These are phyloP conservation scores for Exobasidium cylindrosporum DNA, from an alignment of 1,284 basidiomycete species.

Conservation along the genomic window DNA sequence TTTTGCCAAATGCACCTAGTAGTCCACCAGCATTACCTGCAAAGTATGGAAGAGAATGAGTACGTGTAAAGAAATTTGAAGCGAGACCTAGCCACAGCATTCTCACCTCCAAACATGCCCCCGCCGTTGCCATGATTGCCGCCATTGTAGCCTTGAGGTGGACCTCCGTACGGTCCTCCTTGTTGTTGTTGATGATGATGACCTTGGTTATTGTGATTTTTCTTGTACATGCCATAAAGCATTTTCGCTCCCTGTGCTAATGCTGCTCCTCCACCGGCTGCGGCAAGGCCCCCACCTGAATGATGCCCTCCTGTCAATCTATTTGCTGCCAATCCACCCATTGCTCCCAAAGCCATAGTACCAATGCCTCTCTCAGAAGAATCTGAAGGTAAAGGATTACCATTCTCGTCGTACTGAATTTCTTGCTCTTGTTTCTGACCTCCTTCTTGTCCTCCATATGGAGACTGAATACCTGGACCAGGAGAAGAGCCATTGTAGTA, in stretches of 20 bases:
- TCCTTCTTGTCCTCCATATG: neutral
- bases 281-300: slow-evolving; percentile 25
- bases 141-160: neutral
- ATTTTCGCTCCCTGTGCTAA: slow-evolving; percentile 42
- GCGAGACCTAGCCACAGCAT: no score
- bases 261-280: slow-evolving; percentile 34
- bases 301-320: slow-evolving; percentile 34
- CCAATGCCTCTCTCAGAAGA: slow-evolving; percentile 34
- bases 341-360: slow-evolving; percentile 41
- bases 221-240: slow-evolving; percentile 29
- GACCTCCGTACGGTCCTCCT: neutral
- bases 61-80: no score
- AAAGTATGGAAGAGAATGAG: neutral
- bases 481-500: neutral
- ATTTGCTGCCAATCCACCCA: slow-evolving; percentile 38
- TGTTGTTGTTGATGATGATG: neutral
- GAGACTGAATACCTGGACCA: neutral
- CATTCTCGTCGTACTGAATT: slow-evolving; percentile 37
- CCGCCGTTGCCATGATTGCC: neutral
- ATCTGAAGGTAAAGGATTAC: slow-evolving; percentile 33
- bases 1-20: neutral
- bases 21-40: neutral
- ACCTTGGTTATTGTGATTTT: slow-evolving; percentile 18
- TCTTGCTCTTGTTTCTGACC: slow-evolving; percentile 6
- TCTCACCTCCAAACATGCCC: neutral